Conservation (phyloP, 2,329 filamentous ascomycete species). For the Phoma sp. region DNA sequence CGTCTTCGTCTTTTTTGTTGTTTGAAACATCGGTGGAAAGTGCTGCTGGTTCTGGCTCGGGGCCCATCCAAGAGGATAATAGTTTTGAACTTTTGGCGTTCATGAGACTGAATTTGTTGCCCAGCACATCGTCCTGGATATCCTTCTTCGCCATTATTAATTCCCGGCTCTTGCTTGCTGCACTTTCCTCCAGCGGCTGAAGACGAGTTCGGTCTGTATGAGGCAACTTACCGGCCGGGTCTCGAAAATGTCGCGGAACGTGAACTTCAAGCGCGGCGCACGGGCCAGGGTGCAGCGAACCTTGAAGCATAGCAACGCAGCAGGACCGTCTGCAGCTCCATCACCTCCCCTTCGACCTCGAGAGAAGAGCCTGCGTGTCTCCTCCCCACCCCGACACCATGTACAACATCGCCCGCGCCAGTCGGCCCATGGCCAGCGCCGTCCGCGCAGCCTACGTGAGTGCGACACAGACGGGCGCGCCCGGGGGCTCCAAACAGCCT, state of each 20-base stretch:
- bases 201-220: constrained; percentile 13
- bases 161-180: constrained; percentile 1
- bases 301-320: constrained; percentile 30
- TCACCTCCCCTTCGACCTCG: constrained; percentile 23
- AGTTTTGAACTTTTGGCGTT: constrained; percentile 61
- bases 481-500: constrained; percentile 33
- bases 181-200: constrained; percentile 5
- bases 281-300: constrained; percentile 26
- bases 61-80: constrained; percentile 63
- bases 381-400: constrained; percentile 61
- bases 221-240: constrained; percentile 33
- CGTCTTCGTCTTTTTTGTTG: constrained; percentile 54
- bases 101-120: constrained; percentile 61
- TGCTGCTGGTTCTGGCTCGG: constrained; percentile 45
- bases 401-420: constrained; percentile 81
- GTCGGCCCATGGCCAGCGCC: constrained; percentile 77
- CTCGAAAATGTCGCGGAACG: constrained; percentile 26
- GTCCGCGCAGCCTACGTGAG: constrained; percentile 78
- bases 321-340: constrained; percentile 27
- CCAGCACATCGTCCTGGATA: constrained; percentile 60
- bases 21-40: constrained; percentile 48
- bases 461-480: constrained; percentile 26
- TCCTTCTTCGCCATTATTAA: constrained; percentile 42
- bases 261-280: constrained; percentile 17
- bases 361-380: constrained; percentile 32